Conservation (phyloP, 495 filamentous ascomycete species). For the Hypomontagnella monticulosa region DNA sequence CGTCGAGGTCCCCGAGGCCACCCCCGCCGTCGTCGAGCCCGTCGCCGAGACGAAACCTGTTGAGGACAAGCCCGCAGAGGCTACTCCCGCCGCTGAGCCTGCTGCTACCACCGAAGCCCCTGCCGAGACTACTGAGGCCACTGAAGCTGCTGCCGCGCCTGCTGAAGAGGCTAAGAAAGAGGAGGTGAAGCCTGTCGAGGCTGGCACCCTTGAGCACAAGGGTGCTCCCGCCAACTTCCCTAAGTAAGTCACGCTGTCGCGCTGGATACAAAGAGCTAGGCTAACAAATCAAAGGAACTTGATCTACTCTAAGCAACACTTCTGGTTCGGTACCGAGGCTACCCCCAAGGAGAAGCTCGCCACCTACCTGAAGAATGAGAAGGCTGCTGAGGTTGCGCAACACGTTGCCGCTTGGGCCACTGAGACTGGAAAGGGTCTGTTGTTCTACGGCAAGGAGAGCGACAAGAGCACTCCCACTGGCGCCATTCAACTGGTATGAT, state of each 20-base stretch:
- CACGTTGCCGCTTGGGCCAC: slow-evolving; percentile 86
- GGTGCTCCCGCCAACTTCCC: slow-evolving; percentile 78
- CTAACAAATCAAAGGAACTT: slow-evolving; percentile 54
- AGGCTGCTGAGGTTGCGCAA: slow-evolving; percentile 78
- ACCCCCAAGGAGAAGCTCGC: slow-evolving; percentile 77
- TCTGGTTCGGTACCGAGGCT: slow-evolving; percentile 91
- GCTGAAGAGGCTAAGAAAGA: slow-evolving; percentile 60
- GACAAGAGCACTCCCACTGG: slow-evolving; percentile 82
- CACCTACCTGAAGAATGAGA: slow-evolving; percentile 84
- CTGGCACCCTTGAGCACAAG: slow-evolving; percentile 87
- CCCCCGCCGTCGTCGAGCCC: slow-evolving; percentile 54
- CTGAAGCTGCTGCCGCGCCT: slow-evolving; percentile 48
- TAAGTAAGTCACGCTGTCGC: slow-evolving; percentile 70
- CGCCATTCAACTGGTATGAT: slow-evolving; percentile 83
- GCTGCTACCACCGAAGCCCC: slow-evolving; percentile 56
- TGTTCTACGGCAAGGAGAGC: slow-evolving; percentile 89
- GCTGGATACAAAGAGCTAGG: background rate
- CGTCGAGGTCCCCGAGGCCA: slow-evolving; percentile 54
- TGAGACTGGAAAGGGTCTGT: slow-evolving; percentile 93
- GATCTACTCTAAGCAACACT: slow-evolving; percentile 66
- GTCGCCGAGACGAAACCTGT: slow-evolving; percentile 56
- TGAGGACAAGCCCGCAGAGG: slow-evolving; percentile 51
- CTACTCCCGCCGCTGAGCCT: slow-evolving; percentile 50
- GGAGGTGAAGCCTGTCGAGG: slow-evolving; percentile 71
- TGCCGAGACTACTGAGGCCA: slow-evolving; percentile 61